Conservation (phyloP, 176 grass and related monocot species). For the Metroxylon sagu region DNA sequence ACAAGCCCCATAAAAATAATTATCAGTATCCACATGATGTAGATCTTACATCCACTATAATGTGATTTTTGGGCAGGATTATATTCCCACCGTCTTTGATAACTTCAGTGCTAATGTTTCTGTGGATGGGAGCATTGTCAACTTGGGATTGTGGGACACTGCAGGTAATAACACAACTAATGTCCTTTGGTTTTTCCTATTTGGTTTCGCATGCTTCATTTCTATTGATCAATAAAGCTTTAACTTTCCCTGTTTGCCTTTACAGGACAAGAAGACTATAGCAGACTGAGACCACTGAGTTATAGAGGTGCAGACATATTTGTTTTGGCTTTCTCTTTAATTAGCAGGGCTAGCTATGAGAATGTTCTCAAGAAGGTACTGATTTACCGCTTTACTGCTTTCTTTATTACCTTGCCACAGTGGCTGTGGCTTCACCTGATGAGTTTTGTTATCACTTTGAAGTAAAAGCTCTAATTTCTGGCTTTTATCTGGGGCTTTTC, state of each 20-base stretch:
- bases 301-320: conserved; percentile 88
- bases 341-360: conserved; percentile 90
- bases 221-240: neutral
- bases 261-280: conserved; percentile 89
- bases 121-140: too few relatives aligned
- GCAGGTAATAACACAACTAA: conserved; percentile 25
- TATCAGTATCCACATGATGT: too few relatives aligned
- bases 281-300: conserved; percentile 81
- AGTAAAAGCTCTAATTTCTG: conserved; percentile 1
- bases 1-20: neutral
- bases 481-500: too few relatives aligned
- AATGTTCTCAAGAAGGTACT: conserved; percentile 90
- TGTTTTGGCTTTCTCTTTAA: conserved; percentile 86
- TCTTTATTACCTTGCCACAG: neutral
- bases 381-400: neutral
- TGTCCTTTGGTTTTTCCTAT: neutral
- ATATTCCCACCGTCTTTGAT: too few relatives aligned
- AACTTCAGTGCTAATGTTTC: too few relatives aligned
- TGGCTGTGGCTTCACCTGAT: neutral
- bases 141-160: conserved; percentile 29
- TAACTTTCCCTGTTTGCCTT: neutral
- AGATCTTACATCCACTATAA: conserved; percentile 10
- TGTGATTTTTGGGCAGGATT: conserved; percentile 16
- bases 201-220: neutral
- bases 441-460: neutral